Evolutionary conservation across 345 rosid genomes (phyloP).

Genomic region (Salix brachista): DNA sequence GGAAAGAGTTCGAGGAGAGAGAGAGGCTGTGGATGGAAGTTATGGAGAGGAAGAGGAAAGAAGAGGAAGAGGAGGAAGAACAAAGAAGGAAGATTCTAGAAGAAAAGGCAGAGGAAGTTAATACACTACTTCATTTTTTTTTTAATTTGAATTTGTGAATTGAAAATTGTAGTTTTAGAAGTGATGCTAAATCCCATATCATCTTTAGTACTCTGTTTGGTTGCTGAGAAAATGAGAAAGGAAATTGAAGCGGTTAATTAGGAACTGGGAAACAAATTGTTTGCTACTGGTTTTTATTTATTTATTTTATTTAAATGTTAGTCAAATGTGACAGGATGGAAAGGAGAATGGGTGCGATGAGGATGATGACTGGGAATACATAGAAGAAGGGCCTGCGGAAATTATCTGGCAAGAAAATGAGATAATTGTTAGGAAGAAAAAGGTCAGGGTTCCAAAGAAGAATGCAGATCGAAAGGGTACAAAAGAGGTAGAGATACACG

Average conservation of each 20-base stretch:
- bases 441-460: slow-evolving; percentile 69
- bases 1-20: slow-evolving; percentile 71
- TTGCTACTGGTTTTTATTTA: background rate
- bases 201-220: slow-evolving; percentile 10
- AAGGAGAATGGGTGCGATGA: slow-evolving; percentile 37
- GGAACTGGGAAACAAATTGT: background rate
- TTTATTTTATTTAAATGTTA: background rate
- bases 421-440: slow-evolving; percentile 72
- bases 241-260: background rate
- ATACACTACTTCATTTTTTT: slow-evolving; percentile 7
- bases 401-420: slow-evolving; percentile 91
- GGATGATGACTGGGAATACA: slow-evolving; percentile 77
- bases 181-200: background rate
- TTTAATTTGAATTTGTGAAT: background rate
- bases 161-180: background rate
- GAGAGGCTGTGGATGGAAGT: slow-evolving; percentile 68
- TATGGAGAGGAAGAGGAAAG: slow-evolving; percentile 46
- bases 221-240: slow-evolving; percentile 1
- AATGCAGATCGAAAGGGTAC: slow-evolving; percentile 18
- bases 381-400: slow-evolving; percentile 86
- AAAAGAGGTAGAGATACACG: slow-evolving; percentile 42
- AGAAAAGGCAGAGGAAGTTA: slow-evolving; percentile 35
- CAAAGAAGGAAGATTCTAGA: background rate
- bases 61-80: slow-evolving; percentile 32
- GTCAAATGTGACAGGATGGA: slow-evolving; percentile 37